Evolutionary conservation across 768 basidiomycete species (phyloP).

Genomic region (Cystobasidium tubakii): DNA sequence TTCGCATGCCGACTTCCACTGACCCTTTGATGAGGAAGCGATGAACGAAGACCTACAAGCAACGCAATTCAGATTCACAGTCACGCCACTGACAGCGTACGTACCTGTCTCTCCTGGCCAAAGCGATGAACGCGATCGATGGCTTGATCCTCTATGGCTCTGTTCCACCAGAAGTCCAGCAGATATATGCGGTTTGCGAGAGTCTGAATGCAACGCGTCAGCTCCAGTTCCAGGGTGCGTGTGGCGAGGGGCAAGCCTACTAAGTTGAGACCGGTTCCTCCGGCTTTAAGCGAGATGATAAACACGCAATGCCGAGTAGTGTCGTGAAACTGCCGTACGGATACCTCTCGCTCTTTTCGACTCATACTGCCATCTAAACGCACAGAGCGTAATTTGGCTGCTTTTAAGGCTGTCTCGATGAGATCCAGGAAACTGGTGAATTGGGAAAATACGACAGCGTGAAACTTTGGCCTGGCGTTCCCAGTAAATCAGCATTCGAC

Average conservation of each 20-base stretch:
- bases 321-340: slow-evolving; percentile 64
- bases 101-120: slow-evolving; percentile 43
- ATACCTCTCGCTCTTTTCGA: slow-evolving; percentile 68
- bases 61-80: not conserved
- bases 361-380: slow-evolving; percentile 92
- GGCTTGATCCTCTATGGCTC: slow-evolving; percentile 42
- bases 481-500: no score
- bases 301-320: slow-evolving; percentile 38
- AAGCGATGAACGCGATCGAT: slow-evolving; percentile 45
- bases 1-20: slow-evolving; percentile 46
- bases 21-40: slow-evolving; percentile 22
- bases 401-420: slow-evolving; percentile 64
- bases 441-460: slow-evolving; percentile 83
- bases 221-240: not conserved
- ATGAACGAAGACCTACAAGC: not conserved
- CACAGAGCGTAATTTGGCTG: slow-evolving; percentile 56
- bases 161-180: slow-evolving; percentile 18
- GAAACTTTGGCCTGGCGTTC: slow-evolving; percentile 58
- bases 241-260: slow-evolving; percentile 43
- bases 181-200: slow-evolving; percentile 20
- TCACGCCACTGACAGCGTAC: not conserved
- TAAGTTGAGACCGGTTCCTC: slow-evolving; percentile 84
- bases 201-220: slow-evolving; percentile 7
- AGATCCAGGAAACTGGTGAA: slow-evolving; percentile 82
- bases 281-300: slow-evolving; percentile 63